Evolutionary conservation across 1,284 basidiomycete genomes (phyloP).

Genomic region (Inonotus hispidus): DNA sequence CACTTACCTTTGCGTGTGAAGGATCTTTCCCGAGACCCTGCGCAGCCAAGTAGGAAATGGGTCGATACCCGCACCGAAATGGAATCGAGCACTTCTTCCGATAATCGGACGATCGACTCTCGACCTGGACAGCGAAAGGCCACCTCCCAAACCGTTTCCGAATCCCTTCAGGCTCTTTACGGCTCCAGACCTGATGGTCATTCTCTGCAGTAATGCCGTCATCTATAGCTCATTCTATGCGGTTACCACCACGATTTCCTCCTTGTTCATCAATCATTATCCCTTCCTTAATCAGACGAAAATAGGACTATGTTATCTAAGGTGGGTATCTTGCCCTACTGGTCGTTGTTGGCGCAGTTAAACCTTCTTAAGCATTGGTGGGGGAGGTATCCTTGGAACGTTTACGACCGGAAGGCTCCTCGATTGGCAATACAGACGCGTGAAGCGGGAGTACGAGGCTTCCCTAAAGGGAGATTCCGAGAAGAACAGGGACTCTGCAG

Average conservation of each 20-base stretch:
- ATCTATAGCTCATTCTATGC: slow-evolving; percentile 60
- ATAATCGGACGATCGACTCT: slow-evolving; percentile 39
- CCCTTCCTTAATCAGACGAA: slow-evolving; percentile 56
- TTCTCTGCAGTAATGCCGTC: slow-evolving; percentile 56
- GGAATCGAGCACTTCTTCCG: slow-evolving; percentile 51
- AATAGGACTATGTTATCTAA: slow-evolving; percentile 65
- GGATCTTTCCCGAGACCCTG: slow-evolving; percentile 48
- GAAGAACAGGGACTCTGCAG: slow-evolving; percentile 12
- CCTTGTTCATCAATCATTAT: slow-evolving; percentile 53
- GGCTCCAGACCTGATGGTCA: slow-evolving; percentile 54
- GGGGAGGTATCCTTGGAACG: slow-evolving; percentile 24
- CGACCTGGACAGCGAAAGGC: slow-evolving; percentile 23
- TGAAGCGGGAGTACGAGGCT: slow-evolving; percentile 30
- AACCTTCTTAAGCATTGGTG: slow-evolving; percentile 28
- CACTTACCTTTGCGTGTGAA: slow-evolving; percentile 10
- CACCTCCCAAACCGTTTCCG: slow-evolving; percentile 33
- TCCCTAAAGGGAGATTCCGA: slow-evolving; percentile 22
- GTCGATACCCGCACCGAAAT: slow-evolving; percentile 39
- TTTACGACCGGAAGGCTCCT: slow-evolving; percentile 39
- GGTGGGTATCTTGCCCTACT: slow-evolving; percentile 29
- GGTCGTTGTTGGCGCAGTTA: slow-evolving; percentile 42
- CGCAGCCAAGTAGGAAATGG: slow-evolving; percentile 53
- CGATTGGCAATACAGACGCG: slow-evolving; percentile 48
- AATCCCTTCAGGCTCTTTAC: slow-evolving; percentile 60
- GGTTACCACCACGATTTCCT: slow-evolving; percentile 59